A percentile compares a stretch with the other conserved stretches of the same genome.
These are phyloP conservation scores for Pseudogymnoascus pannorum DNA, from an alignment of 2,329 filamentous ascomycete genomes.

Conservation along the genomic window DNA sequence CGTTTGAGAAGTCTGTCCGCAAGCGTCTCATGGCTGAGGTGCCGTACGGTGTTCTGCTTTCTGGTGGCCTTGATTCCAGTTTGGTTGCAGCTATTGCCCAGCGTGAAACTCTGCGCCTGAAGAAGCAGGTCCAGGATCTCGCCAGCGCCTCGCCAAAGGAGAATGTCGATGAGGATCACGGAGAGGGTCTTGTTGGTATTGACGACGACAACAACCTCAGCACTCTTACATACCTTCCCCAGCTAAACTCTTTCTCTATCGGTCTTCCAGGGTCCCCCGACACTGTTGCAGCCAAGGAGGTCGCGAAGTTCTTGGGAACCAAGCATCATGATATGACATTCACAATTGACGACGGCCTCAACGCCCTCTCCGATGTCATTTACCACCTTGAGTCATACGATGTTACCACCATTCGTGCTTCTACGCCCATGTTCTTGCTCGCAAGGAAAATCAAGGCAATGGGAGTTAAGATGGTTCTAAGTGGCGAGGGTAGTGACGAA, in stretches of 20 bases:
- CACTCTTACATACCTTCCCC: conserved; percentile 83
- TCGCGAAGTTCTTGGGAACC: conserved; percentile 93
- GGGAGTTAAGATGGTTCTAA: conserved; percentile 99
- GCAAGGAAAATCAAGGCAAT: conserved; percentile 99
- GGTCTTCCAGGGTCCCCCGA: conserved; percentile 90
- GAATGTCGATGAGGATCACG: conserved; percentile 49
- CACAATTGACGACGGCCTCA: conserved; percentile 92
- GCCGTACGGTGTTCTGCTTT: conserved; percentile 91
- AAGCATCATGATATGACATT: conserved; percentile 98
- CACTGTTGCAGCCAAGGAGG: conserved; percentile 83
- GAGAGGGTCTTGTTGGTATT: conserved; percentile 80
- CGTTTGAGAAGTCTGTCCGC: conserved; percentile 82
- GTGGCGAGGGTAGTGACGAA: conserved; percentile 93
- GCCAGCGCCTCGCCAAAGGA: conserved; percentile 39
- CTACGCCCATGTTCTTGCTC: conserved; percentile 96
- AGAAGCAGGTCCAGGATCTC: conserved; percentile 49
- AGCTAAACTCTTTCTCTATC: conserved; percentile 98
- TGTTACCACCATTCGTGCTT: conserved; percentile 96
- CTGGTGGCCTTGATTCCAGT: conserved; percentile 91
- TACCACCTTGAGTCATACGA: conserved; percentile 97
- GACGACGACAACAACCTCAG: conserved; percentile 86
- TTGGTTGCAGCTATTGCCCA: conserved; percentile 93
- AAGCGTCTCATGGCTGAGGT: conserved; percentile 99
- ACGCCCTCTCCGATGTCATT: conserved; percentile 95
- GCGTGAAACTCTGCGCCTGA: conserved; percentile 76